Base-by-base conservation (phyloP, 2,329 filamentous ascomycete species). In the Scedosporium aurantiacum region DNA sequence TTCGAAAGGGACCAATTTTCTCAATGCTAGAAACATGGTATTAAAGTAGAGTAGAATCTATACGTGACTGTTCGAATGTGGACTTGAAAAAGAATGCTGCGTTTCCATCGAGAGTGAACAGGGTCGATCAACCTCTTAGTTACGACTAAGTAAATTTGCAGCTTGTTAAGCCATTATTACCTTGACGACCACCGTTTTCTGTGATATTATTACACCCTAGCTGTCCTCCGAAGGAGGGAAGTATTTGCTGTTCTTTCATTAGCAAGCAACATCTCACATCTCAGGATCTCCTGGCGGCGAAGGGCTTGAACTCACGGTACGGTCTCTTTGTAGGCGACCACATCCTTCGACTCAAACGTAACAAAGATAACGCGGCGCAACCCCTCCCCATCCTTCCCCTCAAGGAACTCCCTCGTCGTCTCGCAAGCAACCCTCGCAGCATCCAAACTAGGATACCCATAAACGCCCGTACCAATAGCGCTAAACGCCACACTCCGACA, bases 391-490 rank as follows among this genome's bases (percentile, higher is more conserved):
- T 76, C 67, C 4, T 76, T 67, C 4, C 73, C 70, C 18, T 79
- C 77, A n/a, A 87, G 68, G 64, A 84, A 87, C 41, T 74, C 70
- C 61, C 80, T 78, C 8, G 86, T 80, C 1, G 82, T 73, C 37
- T 80, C 76, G 60, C 88, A 79, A 1, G 91, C 94, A 8, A 87
- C 80, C n/a, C 78, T 72, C 0, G 91, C 90, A 1, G 93, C 94
- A 47, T 86, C 81, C 0, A 70, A 65, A 67, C 84, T 89, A 0
- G 93, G 93, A 70, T 95, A 97, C 0, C 90, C 90, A 70, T 96
- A 97, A 1, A 96, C 73, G 0, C 93, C 94, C 0, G 93, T 97
- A 69, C 91, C 96, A 63, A 97, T 81, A 21, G 85, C 87, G 47
- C 87, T 85, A 67, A 99, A 97, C 0, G 90, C 94, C 61, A 97